These are phyloP conservation scores for Tylopilus intermedius DNA, from an alignment of 768 basidiomycete genomes.

Conservation along the genomic window DNA sequence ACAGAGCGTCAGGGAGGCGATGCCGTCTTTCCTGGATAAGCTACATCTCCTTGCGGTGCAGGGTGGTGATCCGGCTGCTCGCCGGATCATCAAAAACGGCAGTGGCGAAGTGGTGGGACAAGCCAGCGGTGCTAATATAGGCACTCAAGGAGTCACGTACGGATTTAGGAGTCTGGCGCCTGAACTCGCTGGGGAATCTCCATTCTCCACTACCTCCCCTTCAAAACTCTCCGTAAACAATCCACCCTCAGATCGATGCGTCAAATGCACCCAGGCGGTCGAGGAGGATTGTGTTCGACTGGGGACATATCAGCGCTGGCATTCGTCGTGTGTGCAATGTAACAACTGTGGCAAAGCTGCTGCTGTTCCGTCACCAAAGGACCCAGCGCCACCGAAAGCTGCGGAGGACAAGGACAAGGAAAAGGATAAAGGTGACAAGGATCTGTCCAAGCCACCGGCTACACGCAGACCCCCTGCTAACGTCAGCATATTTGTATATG, in stretches of 20 bases:
- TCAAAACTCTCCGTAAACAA: conserved; percentile 56
- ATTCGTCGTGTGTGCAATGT: conserved; percentile 90
- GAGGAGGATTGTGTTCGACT: conserved; percentile 96
- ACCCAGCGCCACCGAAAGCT: conserved; percentile 45
- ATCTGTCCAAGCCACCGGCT: conserved; percentile 56
- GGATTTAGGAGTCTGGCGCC: conserved; percentile 91
- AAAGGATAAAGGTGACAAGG: conserved; percentile 38
- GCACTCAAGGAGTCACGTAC: conserved; percentile 85
- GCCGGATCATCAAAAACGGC: conserved; percentile 69
- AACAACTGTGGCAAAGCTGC: conserved; percentile 72
- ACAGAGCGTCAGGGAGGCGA: conserved; percentile 73
- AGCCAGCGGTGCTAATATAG: conserved; percentile 49
- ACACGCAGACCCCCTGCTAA: conserved; percentile 76
- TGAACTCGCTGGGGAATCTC: conserved; percentile 85
- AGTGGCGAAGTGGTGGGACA: conserved; percentile 54
- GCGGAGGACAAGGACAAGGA: conserved; percentile 46
- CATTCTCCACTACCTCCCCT: conserved; percentile 45
- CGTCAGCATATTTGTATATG: conserved; percentile 74
- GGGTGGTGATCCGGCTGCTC: conserved; percentile 73
- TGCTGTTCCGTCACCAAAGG: conserved; percentile 55
- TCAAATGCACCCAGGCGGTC: conserved; percentile 82
- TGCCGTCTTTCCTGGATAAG: conserved; percentile 87
- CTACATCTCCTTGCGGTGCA: conserved; percentile 87
- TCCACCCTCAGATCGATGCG: conserved; percentile 87
- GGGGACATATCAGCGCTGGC: conserved; percentile 97